Evolutionary conservation across 371 early-diverging fungal species (phyloP), one percentile per base, ranked within the genome.

Genomic region (Batrachochytrium dendrobatidis): DNA sequence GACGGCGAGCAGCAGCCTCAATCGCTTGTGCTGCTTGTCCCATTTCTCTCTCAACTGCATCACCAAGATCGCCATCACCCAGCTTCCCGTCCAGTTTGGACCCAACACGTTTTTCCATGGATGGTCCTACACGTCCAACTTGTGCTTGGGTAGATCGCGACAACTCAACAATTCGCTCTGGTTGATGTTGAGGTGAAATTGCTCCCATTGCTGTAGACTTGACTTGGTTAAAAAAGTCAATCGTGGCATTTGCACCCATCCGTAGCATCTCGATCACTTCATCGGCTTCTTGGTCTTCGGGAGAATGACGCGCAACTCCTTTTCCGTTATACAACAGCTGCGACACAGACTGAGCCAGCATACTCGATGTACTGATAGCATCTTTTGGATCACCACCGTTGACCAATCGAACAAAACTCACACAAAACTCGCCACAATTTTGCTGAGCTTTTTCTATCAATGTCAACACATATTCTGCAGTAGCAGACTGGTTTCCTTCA

Each of bases 1-100:
- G 76, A 25, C 87, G 83, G 20, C 80, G 77, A 3, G 92, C 84
- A 5, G 98, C 98, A 48, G 88, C 91, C 67, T 93, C 92, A 65
- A 97, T 95, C 2, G 90, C 90, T 35, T 83, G 76, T 8, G 94
- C 93, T 3, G 96, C 98, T 44, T 84, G 82, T 39, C 83, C 74
- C 98, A 97, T 94, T 71, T 92, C 93, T 59, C 85, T 76, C 64
- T 95, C 98, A 34, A 97, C 95, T 50, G 89, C 72, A 62, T 92
- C 90, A 17, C 88, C 90, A 26, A 97, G 71, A 68, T 95, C 94
- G n/a, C 83, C 87, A 59, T 85, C 86, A n/a, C n/a, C n/a, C 20
- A 60, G 20, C 70, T 78, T 62, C 24, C 46, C 46, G 73, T 67
- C 61, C 6, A 64, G 25, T 29, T 60, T 43, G 43, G 63, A 56